Conservation (phyloP, 768 basidiomycete genomes). For the Trametes sanguinea region DNA sequence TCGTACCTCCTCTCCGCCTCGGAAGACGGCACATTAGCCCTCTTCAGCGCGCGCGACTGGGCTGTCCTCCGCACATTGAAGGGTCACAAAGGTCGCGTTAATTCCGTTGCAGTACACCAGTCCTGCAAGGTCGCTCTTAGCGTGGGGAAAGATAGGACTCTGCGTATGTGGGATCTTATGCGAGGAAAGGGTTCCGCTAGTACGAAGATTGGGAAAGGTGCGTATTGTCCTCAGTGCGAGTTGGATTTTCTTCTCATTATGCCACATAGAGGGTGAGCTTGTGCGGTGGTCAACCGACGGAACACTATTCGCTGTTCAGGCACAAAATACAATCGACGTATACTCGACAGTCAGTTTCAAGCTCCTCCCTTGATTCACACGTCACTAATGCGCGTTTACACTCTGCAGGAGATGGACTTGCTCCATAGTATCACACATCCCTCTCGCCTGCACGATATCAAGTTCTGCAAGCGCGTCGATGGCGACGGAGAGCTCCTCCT, state of each 20-base stretch:
- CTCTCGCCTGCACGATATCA: slow-evolving; percentile 82
- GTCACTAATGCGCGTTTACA: background rate
- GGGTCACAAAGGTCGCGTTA: slow-evolving; percentile 93
- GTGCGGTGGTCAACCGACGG: slow-evolving; percentile 87
- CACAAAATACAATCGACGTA: slow-evolving; percentile 73
- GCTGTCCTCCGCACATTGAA: slow-evolving; percentile 81
- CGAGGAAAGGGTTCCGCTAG: slow-evolving; percentile 88
- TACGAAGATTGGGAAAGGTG: slow-evolving; percentile 87
- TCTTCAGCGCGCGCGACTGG: slow-evolving; percentile 96
- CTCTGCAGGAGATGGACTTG: slow-evolving; percentile 71
- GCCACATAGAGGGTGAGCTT: slow-evolving; percentile 77
- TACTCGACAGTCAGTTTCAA: slow-evolving; percentile 54
- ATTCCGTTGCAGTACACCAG: slow-evolving; percentile 88
- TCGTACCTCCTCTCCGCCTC: slow-evolving; percentile 91
- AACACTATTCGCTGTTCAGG: slow-evolving; percentile 77
- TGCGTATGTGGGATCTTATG: slow-evolving; percentile 99
- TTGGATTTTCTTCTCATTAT: background rate
- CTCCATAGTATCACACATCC: slow-evolving; percentile 74
- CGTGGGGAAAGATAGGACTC: slow-evolving; percentile 84
- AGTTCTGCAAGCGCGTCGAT: slow-evolving; percentile 65
- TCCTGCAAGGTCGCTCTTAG: slow-evolving; percentile 89
- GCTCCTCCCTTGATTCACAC: background rate
- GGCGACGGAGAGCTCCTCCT: slow-evolving; percentile 70
- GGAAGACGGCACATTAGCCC: slow-evolving; percentile 86
- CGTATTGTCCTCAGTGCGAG: slow-evolving; percentile 15